Conservation (phyloP, 129 eudicot genomes). For the Logfia minima region DNA sequence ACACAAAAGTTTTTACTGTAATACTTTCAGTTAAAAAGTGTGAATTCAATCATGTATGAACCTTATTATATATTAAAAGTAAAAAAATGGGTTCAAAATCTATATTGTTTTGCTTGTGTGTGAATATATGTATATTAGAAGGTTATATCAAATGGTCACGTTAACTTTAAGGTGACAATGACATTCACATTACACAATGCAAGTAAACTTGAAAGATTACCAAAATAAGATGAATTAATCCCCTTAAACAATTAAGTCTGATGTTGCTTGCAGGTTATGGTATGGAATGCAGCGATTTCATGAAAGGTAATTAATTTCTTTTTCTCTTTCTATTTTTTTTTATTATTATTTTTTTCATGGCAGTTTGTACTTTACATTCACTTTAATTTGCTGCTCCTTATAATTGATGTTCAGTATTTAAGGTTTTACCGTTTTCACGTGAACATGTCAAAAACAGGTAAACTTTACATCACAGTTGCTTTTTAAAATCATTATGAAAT, state of each 20-base stretch:
- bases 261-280: slow-evolving; percentile 79
- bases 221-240: neutral
- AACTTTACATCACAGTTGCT: neutral
- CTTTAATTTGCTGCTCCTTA: neutral
- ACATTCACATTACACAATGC: neutral
- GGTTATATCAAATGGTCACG: neutral
- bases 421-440: neutral
- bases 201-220: neutral
- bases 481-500: slow-evolving; percentile 4
- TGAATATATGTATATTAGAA: neutral
- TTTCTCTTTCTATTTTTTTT: neutral
- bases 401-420: neutral
- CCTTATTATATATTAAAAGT: too few species aligned
- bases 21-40: too few species aligned
- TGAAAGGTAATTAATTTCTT: slow-evolving; percentile 85
- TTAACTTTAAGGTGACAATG: neutral
- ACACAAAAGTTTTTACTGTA: neutral
- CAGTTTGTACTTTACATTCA: neutral
- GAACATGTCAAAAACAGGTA: neutral
- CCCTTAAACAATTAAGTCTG: neutral
- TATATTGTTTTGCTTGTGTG: neutral
- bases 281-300: slow-evolving; percentile 97
- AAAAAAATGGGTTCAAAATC: neutral
- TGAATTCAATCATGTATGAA: too few species aligned
- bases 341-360: neutral